Conservation (phyloP, 169 alveolate species). For the Eimeria falciformis region DNA sequence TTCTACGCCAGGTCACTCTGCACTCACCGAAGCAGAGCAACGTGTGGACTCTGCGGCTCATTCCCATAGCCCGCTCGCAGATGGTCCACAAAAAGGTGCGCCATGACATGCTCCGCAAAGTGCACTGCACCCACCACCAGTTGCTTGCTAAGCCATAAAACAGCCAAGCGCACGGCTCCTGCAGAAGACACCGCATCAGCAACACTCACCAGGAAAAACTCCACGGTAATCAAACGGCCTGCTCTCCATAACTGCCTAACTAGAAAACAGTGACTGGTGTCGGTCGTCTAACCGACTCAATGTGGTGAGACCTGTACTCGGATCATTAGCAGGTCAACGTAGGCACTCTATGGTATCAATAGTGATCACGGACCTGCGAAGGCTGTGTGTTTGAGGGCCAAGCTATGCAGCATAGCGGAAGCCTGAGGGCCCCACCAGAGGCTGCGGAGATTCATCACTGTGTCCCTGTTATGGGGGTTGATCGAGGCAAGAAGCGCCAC, state of each 20-base stretch:
- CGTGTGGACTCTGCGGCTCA: slow-evolving; percentile 76
- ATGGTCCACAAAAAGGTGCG: slow-evolving; percentile 61
- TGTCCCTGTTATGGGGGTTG: slow-evolving; percentile 38
- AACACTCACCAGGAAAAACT: neutral
- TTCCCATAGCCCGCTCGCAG: slow-evolving; percentile 63
- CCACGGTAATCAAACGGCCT: neutral
- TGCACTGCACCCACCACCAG: slow-evolving; percentile 70
- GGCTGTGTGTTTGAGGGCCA: slow-evolving; percentile 65
- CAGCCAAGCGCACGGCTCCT: slow-evolving; percentile 71
- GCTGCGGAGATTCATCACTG: slow-evolving; percentile 65
- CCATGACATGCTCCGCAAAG: slow-evolving; percentile 69
- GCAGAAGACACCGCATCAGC: neutral
- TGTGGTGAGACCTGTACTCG: no score
- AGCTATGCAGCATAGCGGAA: slow-evolving; percentile 58
- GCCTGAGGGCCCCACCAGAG: slow-evolving; percentile 76
- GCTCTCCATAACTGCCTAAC: no score
- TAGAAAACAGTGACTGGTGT: no score
- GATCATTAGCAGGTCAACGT: neutral
- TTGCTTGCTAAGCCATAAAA: slow-evolving; percentile 62
- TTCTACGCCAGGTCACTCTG: neutral
- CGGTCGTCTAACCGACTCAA: no score
- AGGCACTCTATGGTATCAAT: neutral
- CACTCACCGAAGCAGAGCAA: slow-evolving; percentile 68
- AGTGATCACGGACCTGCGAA: slow-evolving; percentile 24
- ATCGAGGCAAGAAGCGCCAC: slow-evolving; percentile 59